Evolutionary conservation across 305 asterid genomes (phyloP).

Genomic region (Plantago lanceolata): DNA sequence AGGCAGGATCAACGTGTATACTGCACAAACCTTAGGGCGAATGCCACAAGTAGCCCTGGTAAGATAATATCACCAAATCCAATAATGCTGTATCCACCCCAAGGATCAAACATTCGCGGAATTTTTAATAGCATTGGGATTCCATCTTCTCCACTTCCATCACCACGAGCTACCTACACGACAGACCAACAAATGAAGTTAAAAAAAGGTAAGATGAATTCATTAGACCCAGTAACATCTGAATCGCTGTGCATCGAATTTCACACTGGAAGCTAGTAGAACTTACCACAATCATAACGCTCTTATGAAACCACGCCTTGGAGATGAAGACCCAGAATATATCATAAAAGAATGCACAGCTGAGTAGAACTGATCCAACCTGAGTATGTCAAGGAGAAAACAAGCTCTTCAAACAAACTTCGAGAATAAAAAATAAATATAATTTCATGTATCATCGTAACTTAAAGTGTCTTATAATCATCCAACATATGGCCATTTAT

Average conservation of each 20-base stretch:
- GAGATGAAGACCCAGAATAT: constrained; percentile 93
- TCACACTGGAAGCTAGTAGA: background rate
- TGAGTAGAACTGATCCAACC: constrained; percentile 92
- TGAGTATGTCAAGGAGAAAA: constrained; percentile 33
- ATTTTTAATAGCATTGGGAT: constrained; percentile 95
- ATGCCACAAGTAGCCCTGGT: constrained; percentile 84
- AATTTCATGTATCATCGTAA: background rate
- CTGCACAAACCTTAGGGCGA: constrained; percentile 63
- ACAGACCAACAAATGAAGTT: constrained; percentile 15
- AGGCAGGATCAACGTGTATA: background rate
- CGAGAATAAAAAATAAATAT: background rate
- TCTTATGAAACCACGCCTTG: constrained; percentile 79
- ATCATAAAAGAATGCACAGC: constrained; percentile 87
- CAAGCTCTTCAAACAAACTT: constrained; percentile 16
- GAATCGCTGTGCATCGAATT: constrained; percentile 2
- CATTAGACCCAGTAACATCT: constrained; percentile 1
- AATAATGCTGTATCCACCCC: constrained; percentile 96
- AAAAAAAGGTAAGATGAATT: background rate
- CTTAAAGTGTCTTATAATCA: background rate
- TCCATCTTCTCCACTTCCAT: constrained; percentile 95
- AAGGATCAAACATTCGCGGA: constrained; percentile 93
- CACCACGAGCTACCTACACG: constrained; percentile 90
- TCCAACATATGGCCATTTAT: too few species aligned
- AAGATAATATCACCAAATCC: constrained; percentile 97
- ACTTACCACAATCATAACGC: constrained; percentile 96